Conservation (phyloP, 2,329 filamentous ascomycete species). For the Thermomyces lanuginosus region DNA sequence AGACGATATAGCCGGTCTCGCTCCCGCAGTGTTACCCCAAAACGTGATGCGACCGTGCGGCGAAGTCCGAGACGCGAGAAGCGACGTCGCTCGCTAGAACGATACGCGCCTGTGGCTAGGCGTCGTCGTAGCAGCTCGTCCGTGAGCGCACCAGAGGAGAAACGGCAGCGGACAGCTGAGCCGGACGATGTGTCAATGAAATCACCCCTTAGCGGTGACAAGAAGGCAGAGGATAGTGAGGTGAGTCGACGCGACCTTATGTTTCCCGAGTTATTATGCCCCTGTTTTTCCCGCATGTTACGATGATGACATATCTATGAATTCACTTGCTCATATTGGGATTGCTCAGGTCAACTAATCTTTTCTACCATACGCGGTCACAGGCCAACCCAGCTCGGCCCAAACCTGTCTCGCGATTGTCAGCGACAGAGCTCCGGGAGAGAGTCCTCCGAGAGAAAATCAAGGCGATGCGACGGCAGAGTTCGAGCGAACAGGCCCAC, state of each 20-base stretch:
- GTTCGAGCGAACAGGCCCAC: constrained; percentile 5
- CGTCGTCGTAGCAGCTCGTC: constrained; percentile 29
- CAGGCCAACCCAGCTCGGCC: constrained; percentile 8
- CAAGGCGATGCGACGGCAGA: constrained; percentile 19
- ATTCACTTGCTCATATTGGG: constrained; percentile 5
- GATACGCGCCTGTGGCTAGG: constrained; percentile 28
- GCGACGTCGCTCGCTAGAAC: constrained; percentile 29
- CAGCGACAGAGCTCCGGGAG: constrained; percentile 21
- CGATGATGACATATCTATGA: constrained; percentile 6
- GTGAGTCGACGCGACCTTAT: constrained; percentile 3
- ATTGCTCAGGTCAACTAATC: constrained; percentile 10
- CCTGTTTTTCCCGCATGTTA: constrained; percentile 4
- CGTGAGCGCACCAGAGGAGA: constrained; percentile 24
- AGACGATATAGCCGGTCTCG: constrained; percentile 12
- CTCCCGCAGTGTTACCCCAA: constrained; percentile 27
- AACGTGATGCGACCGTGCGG: constrained; percentile 18
- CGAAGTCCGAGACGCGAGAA: constrained; percentile 21
- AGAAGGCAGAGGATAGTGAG: constrained; percentile 3
- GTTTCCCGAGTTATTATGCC: constrained; percentile 5
- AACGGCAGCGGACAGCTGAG: constrained; percentile 27
- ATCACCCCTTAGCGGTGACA: constrained; percentile 10
- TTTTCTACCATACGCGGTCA: constrained; percentile 1
- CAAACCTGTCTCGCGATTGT: constrained; percentile 10
- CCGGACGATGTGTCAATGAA: constrained; percentile 14
- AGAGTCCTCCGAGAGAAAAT: constrained; percentile 22